Evolutionary conservation across 2,329 filamentous ascomycete species (phyloP).

Genomic region (Bipolaris victoriae): DNA sequence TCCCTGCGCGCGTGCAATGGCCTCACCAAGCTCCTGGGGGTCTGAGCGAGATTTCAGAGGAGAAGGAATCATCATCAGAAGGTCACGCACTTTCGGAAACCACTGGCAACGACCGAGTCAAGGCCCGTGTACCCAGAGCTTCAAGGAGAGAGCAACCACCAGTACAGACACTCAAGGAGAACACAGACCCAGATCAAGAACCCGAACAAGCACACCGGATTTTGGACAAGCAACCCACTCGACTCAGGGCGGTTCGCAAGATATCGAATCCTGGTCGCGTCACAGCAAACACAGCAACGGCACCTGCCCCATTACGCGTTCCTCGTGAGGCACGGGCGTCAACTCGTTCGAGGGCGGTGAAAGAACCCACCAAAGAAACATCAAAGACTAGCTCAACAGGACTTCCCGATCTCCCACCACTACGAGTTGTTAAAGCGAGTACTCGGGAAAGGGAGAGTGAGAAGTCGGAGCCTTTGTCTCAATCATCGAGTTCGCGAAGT

Average conservation of each 20-base stretch:
- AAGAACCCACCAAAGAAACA: constrained; percentile 29
- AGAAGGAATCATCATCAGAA: constrained; percentile 50
- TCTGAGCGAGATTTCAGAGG: constrained; percentile 49
- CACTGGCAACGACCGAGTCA: constrained; percentile 52
- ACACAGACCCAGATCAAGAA: constrained; percentile 41
- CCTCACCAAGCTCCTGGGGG: constrained; percentile 40
- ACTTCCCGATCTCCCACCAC: constrained; percentile 33
- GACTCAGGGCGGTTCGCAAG: constrained; percentile 45
- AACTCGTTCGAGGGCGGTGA: constrained; percentile 35
- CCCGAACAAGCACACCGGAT: constrained; percentile 36
- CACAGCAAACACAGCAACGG: constrained; percentile 39
- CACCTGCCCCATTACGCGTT: constrained; percentile 37
- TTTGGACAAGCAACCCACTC: constrained; percentile 46
- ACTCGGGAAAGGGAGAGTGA: constrained; percentile 26
- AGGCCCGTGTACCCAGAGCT: constrained; percentile 32
- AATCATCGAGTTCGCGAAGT: constrained; percentile 28
- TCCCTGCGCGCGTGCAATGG: constrained; percentile 50
- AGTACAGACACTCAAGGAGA: constrained; percentile 46
- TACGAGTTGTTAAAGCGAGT: constrained; percentile 30
- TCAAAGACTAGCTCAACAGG: constrained; percentile 33
- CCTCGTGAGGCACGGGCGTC: constrained; percentile 37
- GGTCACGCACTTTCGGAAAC: constrained; percentile 53
- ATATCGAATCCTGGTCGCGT: constrained; percentile 44
- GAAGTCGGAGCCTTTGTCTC: constrained; percentile 24
- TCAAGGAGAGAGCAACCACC: constrained; percentile 34